Base-by-base conservation (phyloP, 345 rosid species). In the Sapria himalayana region DNA sequence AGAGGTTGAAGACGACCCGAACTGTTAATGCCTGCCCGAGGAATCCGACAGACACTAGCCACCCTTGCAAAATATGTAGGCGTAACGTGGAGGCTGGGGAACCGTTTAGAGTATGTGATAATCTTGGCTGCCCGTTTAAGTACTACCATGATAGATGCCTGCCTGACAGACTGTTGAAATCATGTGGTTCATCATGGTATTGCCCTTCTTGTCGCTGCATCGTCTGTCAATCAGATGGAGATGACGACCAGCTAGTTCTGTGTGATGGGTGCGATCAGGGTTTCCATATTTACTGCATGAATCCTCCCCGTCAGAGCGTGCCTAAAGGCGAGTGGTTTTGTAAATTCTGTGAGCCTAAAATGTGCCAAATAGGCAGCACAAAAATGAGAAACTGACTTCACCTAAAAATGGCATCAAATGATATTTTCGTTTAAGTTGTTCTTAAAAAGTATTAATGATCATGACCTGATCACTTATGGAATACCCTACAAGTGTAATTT, bases 201-300 rank as follows among this genome's bases (percentile, higher is more conserved):
- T 89, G 98, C 58, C 92, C 98, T 17, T 79, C 95, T 15, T 89
- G 98, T 62, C 51, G 82, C 18, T 89, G 98, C 48, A 64, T 85
- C 58, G 43, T 46, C 21, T 89, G 98, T 72, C 70, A 72, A 9
- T 41, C 64, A n/a, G 84, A 89, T 39, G 67, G 39, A 62, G 93
- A 89, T 34, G 86, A 84, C 51, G 78, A 77, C 40, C 45, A 69
- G 60, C 69, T 89, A 32, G 72, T 89, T 45, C 29, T 89, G 29
- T 89, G 98, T 35, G 98, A 82, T 64, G 74, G 77, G 12, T 89
- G 98, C 61, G 95, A 82, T 63, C 71, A 70, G 47, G 98, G 76
- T 16, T 89, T 74, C 64, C 98, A 89, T 63, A 44, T 79, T 36
- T 79, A 80, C 49, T 89, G 95, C 63, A 51, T 80, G 81, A 63